These are phyloP conservation scores for Cladosporium sp. DNA, from an alignment of 2,329 filamentous ascomycete genomes.

Conservation along the genomic window DNA sequence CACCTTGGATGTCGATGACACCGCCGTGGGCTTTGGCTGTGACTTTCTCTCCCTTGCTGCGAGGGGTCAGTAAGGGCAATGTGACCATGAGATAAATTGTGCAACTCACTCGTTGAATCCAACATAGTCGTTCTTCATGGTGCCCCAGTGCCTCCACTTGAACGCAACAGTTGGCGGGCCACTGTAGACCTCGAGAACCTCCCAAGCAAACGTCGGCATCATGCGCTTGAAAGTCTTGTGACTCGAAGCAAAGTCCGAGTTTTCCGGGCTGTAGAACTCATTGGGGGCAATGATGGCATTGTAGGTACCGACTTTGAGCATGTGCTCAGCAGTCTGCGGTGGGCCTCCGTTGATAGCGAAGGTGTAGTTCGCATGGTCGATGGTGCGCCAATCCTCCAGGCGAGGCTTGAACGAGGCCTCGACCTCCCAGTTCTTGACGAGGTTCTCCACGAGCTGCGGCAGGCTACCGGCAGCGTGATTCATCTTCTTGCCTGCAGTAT, in stretches of 20 bases:
- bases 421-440: slow-evolving; percentile 73
- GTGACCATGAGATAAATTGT: neutral
- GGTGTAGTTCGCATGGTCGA: slow-evolving; percentile 60
- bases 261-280: slow-evolving; percentile 63
- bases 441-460: slow-evolving; percentile 63
- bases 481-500: slow-evolving; percentile 54
- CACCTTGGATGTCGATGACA: slow-evolving; percentile 61
- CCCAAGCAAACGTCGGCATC: slow-evolving; percentile 73
- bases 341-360: slow-evolving; percentile 65
- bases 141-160: slow-evolving; percentile 68
- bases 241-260: slow-evolving; percentile 62
- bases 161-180: slow-evolving; percentile 64
- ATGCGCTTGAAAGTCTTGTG: slow-evolving; percentile 72
- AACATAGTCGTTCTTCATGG: slow-evolving; percentile 66
- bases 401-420: slow-evolving; percentile 68
- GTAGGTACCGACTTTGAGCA: slow-evolving; percentile 69
- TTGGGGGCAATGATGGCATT: slow-evolving; percentile 66
- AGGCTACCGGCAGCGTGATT: slow-evolving; percentile 59
- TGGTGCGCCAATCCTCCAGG: slow-evolving; percentile 64
- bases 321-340: slow-evolving; percentile 59
- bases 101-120: slow-evolving; percentile 61
- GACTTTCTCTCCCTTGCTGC: slow-evolving; percentile 63
- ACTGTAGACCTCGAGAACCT: slow-evolving; percentile 67
- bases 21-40: slow-evolving; percentile 62
- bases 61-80: slow-evolving; percentile 24